Conservation (phyloP, 768 basidiomycete species). For the Tulasnella sp. region DNA sequence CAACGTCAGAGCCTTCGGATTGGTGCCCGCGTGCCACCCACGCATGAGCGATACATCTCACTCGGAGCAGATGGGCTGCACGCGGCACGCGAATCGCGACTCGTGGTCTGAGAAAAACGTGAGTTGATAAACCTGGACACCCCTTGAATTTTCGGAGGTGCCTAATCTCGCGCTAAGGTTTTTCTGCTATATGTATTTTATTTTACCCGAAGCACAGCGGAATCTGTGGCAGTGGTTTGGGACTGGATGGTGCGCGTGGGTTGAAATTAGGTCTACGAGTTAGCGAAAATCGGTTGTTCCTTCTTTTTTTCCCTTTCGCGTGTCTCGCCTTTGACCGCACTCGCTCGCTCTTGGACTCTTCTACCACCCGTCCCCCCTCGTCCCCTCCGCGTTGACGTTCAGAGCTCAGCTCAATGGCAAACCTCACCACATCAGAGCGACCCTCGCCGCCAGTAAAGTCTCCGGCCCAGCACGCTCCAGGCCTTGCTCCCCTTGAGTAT, state of each 20-base stretch:
- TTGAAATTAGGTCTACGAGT: background rate
- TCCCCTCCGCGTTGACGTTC: background rate
- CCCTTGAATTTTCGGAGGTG: background rate
- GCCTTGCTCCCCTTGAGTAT: conserved; percentile 65
- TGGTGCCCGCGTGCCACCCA: conserved; percentile 10
- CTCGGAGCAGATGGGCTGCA: conserved; percentile 30
- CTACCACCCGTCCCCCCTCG: background rate
- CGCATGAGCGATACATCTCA: conserved; percentile 12
- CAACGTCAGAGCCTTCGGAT: conserved; percentile 6
- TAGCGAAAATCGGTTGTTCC: background rate
- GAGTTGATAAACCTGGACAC: background rate
- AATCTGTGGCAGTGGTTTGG: background rate
- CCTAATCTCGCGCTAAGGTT: background rate
- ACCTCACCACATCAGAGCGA: conserved; percentile 2
- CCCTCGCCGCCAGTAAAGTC: conserved; percentile 4
- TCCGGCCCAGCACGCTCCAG: conserved; percentile 26
- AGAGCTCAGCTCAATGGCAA: conserved; percentile 1
- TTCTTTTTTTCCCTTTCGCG: background rate
- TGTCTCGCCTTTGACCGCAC: background rate
- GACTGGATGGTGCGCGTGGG: background rate
- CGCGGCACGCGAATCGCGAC: conserved; percentile 9
- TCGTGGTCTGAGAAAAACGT: conserved; percentile 11
- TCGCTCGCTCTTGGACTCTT: background rate
- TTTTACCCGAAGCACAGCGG: background rate
- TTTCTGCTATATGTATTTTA: too few relatives aligned